Evolutionary conservation across 2,329 filamentous ascomycete species (phyloP).

Genomic region (Harringtonia aguacate): DNA sequence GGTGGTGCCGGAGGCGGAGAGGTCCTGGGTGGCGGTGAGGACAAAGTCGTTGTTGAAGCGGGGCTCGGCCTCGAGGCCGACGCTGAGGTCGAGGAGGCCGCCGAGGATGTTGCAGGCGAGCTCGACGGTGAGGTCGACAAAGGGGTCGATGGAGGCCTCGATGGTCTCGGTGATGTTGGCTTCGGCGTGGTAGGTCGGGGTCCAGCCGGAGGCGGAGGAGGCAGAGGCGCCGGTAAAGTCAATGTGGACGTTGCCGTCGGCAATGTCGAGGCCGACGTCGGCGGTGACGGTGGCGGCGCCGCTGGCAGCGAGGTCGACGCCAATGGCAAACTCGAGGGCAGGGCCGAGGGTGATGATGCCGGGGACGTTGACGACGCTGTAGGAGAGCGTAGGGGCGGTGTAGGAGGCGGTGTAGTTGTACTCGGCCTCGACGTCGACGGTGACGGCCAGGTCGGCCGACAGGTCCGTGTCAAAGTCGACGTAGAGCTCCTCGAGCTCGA

Average conservation of each 20-base stretch:
- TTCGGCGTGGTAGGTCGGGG: slow-evolving; percentile 10
- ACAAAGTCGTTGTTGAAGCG: slow-evolving; percentile 16
- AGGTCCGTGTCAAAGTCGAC: slow-evolving; percentile 31
- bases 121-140: slow-evolving; percentile 13
- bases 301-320: background rate
- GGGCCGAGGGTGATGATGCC: slow-evolving; percentile 22
- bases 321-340: slow-evolving; percentile 3
- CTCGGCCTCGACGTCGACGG: slow-evolving; percentile 21
- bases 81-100: slow-evolving; percentile 16
- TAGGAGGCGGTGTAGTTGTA: slow-evolving; percentile 24
- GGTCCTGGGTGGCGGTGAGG: slow-evolving; percentile 13
- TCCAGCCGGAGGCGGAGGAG: slow-evolving; percentile 10
- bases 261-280: background rate
- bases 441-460: slow-evolving; percentile 23
- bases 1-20: slow-evolving; percentile 8
- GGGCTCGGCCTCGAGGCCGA: slow-evolving; percentile 16
- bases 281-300: background rate
- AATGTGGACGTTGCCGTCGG: slow-evolving; percentile 15
- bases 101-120: slow-evolving; percentile 15
- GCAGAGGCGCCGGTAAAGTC: slow-evolving; percentile 16
- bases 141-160: slow-evolving; percentile 14
- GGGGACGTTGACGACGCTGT: slow-evolving; percentile 26
- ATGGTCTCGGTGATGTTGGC: slow-evolving; percentile 13
- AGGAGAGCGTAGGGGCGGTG: slow-evolving; percentile 23
- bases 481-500: slow-evolving; percentile 23